A percentile compares a stretch with the other conserved stretches of the same genome.
These are phyloP conservation scores for Diaporthe humulicola DNA, from an alignment of 2,329 filamentous ascomycete species.

Conservation along the genomic window DNA sequence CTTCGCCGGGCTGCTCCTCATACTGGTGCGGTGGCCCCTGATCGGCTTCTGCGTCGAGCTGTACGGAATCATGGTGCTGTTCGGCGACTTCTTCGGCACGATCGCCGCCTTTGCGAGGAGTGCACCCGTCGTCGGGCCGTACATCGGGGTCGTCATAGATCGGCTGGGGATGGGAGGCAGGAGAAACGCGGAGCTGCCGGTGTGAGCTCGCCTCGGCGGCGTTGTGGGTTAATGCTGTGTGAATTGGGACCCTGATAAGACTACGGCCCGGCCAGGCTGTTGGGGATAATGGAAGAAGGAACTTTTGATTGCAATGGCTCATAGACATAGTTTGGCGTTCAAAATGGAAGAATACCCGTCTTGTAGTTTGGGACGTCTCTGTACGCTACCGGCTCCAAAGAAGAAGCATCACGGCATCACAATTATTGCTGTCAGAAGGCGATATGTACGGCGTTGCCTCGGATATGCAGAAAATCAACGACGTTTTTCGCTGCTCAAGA, in stretches of 20 bases:
- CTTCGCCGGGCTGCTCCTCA: constrained; percentile 84
- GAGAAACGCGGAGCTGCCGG: constrained; percentile 82
- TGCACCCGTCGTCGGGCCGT: constrained; percentile 87
- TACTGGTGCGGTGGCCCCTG: constrained; percentile 90
- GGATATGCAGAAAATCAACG: constrained; percentile 36
- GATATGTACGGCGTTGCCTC: constrained; percentile 33
- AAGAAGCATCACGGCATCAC: constrained; percentile 2
- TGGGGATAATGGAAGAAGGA: constrained; percentile 4
- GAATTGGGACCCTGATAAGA: constrained; percentile 34
- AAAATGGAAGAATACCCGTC: constrained; percentile 36
- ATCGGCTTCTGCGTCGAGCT: constrained; percentile 91
- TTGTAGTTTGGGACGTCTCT: neutral
- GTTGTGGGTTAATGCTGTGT: constrained; percentile 18
- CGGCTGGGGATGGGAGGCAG: constrained; percentile 73
- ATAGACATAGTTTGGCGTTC: constrained; percentile 40
- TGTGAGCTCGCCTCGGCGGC: constrained; percentile 61
- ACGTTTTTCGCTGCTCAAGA: constrained; percentile 37
- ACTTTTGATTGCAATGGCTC: neutral
- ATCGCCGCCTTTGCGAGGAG: constrained; percentile 90
- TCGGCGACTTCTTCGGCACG: constrained; percentile 96
- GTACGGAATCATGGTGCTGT: constrained; percentile 93
- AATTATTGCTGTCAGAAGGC: constrained; percentile 9
- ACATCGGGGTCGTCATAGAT: constrained; percentile 82
- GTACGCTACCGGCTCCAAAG: neutral
- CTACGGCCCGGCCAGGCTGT: neutral